phyloP scores from a whole-genome alignment of 441 rosid species.

The Melastoma candidum region DNA sequence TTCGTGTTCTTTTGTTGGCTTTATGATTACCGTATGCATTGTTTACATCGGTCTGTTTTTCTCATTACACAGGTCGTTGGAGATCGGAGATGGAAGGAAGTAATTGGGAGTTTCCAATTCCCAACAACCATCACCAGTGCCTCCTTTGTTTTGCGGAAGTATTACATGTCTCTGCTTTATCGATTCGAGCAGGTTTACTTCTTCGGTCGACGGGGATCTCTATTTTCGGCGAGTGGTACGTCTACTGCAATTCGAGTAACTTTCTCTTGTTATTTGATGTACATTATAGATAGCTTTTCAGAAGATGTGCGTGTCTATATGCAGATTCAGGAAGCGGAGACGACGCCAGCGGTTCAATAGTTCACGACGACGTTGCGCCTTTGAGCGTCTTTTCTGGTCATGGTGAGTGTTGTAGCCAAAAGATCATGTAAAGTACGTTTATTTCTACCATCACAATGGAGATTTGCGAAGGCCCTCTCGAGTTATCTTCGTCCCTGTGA shows the following conservation, averaged over 20 bases:
- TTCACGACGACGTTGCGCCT: conserved; percentile 17
- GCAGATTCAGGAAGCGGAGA: conserved; percentile 24
- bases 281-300: not conserved
- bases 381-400: conserved; percentile 2
- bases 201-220: conserved; percentile 38
- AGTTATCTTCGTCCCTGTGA: not conserved
- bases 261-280: conserved; percentile 1
- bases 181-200: conserved; percentile 67
- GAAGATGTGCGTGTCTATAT: conserved; percentile 1
- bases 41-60: conserved; percentile 5
- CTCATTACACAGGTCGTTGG: conserved; percentile 42
- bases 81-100: conserved; percentile 90
- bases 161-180: conserved; percentile 55
- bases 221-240: conserved; percentile 38
- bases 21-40: not conserved
- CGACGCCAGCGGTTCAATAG: conserved; percentile 26
- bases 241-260: conserved; percentile 5
- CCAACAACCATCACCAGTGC: conserved; percentile 85
- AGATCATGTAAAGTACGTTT: not conserved
- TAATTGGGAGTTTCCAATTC: conserved; percentile 54
- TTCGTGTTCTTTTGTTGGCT: not conserved
- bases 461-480: conserved; percentile 1
- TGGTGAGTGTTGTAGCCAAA: not conserved
- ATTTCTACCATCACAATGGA: conserved; percentile 14
- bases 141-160: conserved; percentile 74